Evolutionary conservation across 2,329 filamentous ascomycete genomes (phyloP), one percentile per base, ranked within the genome.

Genomic region (Byssoonygena ceratinophila): DNA sequence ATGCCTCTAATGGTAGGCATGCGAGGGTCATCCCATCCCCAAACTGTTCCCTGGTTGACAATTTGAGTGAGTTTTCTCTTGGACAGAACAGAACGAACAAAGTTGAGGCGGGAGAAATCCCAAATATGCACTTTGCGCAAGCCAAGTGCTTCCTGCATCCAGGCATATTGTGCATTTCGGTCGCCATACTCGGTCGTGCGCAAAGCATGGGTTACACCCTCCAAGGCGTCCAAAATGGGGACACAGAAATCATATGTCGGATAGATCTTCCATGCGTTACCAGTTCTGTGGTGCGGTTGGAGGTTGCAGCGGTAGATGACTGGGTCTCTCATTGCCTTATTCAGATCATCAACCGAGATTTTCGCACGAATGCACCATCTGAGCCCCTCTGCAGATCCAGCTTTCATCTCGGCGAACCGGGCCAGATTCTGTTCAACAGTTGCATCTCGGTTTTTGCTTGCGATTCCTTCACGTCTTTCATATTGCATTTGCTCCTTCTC

Each of bases 251-350:
- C 80, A 62, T 83, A 83, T 18, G 79, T 83, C 1, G 80, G 80
- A 65, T 83, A 83, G 60, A 81, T 77, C 66, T 82, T 83, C 79
- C 80, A 83, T 55, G 75, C 77, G 46, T 66, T 68, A n/a, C 79
- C 80, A 4, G 80, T 83, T 51, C 81, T 77, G 67, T 81, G 80
- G 62, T 83, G 81, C 9, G 74, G 68, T 46, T 76, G 66, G 4
- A 79, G 76, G 64, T 94, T 95, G 79, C 89, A 96, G 59, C 92
- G 84, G 77, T 96, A 97, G 68, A 98, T 94, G 69, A 97, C 90
- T 11, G 92, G 92, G 68, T 98, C 92, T 59, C 92, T 81, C 80
- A 97, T 83, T 50, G 92, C 88, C 72, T 94, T 94, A 76, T 98
- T 97, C 59, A 85, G 85, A 71, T 92, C 85, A 68, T 94, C 87